Base-by-base conservation (phyloP, 805 yeast genomes). In the Candida methanosorbosa region DNA sequence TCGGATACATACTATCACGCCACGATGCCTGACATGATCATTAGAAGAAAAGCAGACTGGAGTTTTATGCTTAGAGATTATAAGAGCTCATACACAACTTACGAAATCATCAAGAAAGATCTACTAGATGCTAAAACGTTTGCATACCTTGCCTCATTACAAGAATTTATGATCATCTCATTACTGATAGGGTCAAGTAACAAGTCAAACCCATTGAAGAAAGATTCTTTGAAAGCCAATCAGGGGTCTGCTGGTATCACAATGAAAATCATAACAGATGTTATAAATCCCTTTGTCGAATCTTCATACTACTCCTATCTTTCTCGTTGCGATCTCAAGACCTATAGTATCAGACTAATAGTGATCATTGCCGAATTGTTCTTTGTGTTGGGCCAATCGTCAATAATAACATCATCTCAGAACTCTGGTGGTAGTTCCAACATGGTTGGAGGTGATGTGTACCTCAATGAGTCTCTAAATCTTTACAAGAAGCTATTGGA, bases 11-110 rank as follows among this genome's bases (percentile, higher is more conserved):
- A 64, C 44, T 87, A 86, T 50, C 58, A 71, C 29, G 72, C 75
- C 9, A 63, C 71, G 3, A 64, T 86, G 0, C 69, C 78, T 1
- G 96, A 86, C 46, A 81, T 84, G 50, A 66, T 74, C 29, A 66
- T 87, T 19, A 65, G 97, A 33, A 81, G 82, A 50, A 62, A 90
- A 19, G 97, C 94, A 0, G 98, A 92, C 54, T 85, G 94, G 85
- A 77, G 87, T 6, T 76, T 90, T 48, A 84, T 92, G 77, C 59
- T 88, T n/a, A 72, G 87, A 25, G 96, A 92, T 60, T 90, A 81
- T 64, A 78, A 79, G 52, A 77, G 75, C 38, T 92, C 97, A 3
- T 80, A 81, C 49, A 65, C 82, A 1, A 81, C 86, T 1, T 90
- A 90, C 53, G 97, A 90, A 39, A 54, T 84, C 33, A 67, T 86